A percentile compares a stretch with the other conserved stretches of the same genome.
phyloP scores from a whole-genome alignment of 441 rosid species.

The Macaranga tanarius region DNA sequence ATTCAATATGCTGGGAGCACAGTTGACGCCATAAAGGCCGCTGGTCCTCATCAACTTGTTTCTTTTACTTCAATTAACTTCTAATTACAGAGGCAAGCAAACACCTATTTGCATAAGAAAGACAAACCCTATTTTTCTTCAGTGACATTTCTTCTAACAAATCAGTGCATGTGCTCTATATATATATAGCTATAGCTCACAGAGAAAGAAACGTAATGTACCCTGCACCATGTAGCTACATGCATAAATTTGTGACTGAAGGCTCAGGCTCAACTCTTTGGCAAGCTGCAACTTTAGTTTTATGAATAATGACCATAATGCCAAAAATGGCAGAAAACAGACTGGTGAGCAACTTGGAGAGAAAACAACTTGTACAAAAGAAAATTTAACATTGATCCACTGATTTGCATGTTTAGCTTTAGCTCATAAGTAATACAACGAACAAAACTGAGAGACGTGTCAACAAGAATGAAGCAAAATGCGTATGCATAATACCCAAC shows the following conservation, averaged over 20 bases:
- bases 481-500: slow-evolving; percentile 69
- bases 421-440: slow-evolving; percentile 12
- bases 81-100: slow-evolving; percentile 22
- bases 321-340: background rate
- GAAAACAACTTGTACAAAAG: background rate
- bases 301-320: background rate
- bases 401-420: slow-evolving; percentile 25
- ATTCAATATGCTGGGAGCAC: background rate
- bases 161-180: too few species aligned
- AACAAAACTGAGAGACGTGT: slow-evolving; percentile 19
- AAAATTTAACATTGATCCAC: slow-evolving; percentile 8
- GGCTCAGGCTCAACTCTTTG: background rate
- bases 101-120: background rate
- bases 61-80: slow-evolving; percentile 26
- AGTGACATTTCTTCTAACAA: slow-evolving; percentile 8
- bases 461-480: slow-evolving; percentile 46
- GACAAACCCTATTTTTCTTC: slow-evolving; percentile 1
- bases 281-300: too few species aligned
- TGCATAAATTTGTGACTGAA: background rate
- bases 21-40: slow-evolving; percentile 9
- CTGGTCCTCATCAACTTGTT: slow-evolving; percentile 30
- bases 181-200: too few species aligned
- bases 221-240: background rate
- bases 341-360: slow-evolving; percentile 3
- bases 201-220: background rate